A percentile compares a stretch with the other conserved stretches of the same genome.
Evolutionary conservation across 2,329 filamentous ascomycete species (phyloP).

Genomic region (Aquanectria penicillioides): DNA sequence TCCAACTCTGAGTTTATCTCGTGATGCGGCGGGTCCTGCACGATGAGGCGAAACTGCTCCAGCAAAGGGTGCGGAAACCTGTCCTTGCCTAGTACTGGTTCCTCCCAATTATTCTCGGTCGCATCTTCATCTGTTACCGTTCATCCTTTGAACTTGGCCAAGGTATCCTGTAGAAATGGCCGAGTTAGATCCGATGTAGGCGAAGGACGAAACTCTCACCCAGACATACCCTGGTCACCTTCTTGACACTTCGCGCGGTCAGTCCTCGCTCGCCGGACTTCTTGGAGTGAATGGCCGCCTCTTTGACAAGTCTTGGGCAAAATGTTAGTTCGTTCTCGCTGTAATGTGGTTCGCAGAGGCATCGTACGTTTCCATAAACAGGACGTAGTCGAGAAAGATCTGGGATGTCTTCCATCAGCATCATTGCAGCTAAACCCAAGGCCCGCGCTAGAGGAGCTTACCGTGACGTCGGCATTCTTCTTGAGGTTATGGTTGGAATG

Average conservation of each 20-base stretch:
- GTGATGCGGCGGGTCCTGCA: no score
- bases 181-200: constrained; percentile 20
- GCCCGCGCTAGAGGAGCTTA: constrained; percentile 52
- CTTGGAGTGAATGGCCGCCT: constrained; percentile 80
- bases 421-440: constrained; percentile 22
- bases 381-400: constrained; percentile 86
- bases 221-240: constrained; percentile 75
- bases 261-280: constrained; percentile 77
- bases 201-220: not conserved
- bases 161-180: constrained; percentile 60
- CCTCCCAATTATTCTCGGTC: not conserved
- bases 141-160: constrained; percentile 76
- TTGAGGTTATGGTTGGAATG: constrained; percentile 83
- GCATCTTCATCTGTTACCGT: constrained; percentile 1
- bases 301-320: constrained; percentile 76
- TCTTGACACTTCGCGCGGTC: constrained; percentile 79
- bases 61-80: no score
- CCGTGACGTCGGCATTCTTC: constrained; percentile 88
- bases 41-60: no score
- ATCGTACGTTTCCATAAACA: constrained; percentile 77
- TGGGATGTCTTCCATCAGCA: constrained; percentile 51
- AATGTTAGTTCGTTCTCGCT: not conserved
- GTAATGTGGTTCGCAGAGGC: not conserved
- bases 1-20: not conserved
- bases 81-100: no score